Conservation (phyloP, 1,284 basidiomycete species). For the Ustilago loliicola region DNA sequence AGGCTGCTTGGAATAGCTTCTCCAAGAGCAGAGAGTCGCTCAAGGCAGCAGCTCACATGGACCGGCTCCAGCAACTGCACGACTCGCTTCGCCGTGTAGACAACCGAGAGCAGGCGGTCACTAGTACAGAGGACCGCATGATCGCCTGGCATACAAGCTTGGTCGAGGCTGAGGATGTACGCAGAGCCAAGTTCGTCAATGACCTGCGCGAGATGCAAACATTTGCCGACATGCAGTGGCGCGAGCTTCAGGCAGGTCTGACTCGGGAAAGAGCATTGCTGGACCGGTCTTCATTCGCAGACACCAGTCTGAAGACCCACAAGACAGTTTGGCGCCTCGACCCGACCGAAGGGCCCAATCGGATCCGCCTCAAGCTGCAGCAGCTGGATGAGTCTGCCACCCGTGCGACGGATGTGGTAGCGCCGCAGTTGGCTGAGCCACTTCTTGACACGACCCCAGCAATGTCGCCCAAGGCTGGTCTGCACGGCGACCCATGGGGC, state of each 20-base stretch:
- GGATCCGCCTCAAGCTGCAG: slow-evolving; percentile 63
- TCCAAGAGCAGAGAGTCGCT: slow-evolving; percentile 52
- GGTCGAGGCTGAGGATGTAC: slow-evolving; percentile 44
- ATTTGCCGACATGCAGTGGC: slow-evolving; percentile 54
- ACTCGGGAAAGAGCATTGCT: slow-evolving; percentile 52
- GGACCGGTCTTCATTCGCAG: neutral
- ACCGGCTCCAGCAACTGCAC: slow-evolving; percentile 55
- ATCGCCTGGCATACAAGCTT: slow-evolving; percentile 57
- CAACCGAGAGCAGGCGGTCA: slow-evolving; percentile 42
- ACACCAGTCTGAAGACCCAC: neutral
- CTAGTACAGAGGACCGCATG: slow-evolving; percentile 53
- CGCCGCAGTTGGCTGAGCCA: slow-evolving; percentile 34
- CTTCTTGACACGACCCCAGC: slow-evolving; percentile 2
- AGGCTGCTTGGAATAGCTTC: slow-evolving; percentile 44
- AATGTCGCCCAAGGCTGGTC: slow-evolving; percentile 8
- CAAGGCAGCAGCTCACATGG: slow-evolving; percentile 56
- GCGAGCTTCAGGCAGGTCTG: slow-evolving; percentile 40
- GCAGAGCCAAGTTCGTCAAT: slow-evolving; percentile 51
- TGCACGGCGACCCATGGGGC: slow-evolving; percentile 39
- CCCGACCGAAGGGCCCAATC: slow-evolving; percentile 66
- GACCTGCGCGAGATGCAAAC: slow-evolving; percentile 58
- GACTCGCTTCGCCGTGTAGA: slow-evolving; percentile 47
- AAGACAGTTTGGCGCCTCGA: slow-evolving; percentile 60
- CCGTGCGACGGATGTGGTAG: slow-evolving; percentile 22
- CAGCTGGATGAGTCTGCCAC: slow-evolving; percentile 38